Evolutionary conservation across 108 stramenopile genomes (phyloP), one percentile per base, ranked within the genome.

Genomic region (Cyclostephanos invisitatus): DNA sequence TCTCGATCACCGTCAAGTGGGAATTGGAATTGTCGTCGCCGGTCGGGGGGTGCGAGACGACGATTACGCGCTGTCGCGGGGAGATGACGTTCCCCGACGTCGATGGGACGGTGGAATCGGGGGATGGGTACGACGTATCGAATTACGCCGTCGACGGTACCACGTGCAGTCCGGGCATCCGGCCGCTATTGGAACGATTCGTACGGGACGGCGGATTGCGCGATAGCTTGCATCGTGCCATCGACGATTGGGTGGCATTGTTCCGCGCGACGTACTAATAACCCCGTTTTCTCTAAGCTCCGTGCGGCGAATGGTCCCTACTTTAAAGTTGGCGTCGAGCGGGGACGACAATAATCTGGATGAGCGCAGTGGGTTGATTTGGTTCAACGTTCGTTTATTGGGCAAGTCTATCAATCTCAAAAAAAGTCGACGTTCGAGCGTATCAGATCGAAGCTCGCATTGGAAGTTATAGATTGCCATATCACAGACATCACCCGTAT

Each of bases 91-190:
- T 94, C 60, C 90, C 89, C 0, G 93, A 94, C 63, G 74, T 94
- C 66, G 93, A 94, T 76, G 93, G 93, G n/a, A 91, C 91, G 0
- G 81, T 84, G 48, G 90, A 81, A 51, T 51, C 90, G 25, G 93
- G 93, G 10, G 89, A 94, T 38, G 86, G 88, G 7, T 91, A 94
- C 66, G 93, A 94, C 65, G 82, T 87, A 22, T 71, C 77, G 38
- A 84, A 85, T 57, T 94, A 83, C 56, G 37, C 12, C 49, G 89
- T 94, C 57, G 84, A 89, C n/a, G 82, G 74, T 21, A 64, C 73
- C 15, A 70, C 81, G 63, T 74, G 78, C 2, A 60, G 82, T 32
- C 65, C 77, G 2, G 73, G 83, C 8, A 75, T 81, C 0, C 68
- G 84, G 11, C 92, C 87, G 12, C 46, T 90, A 59, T 70, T 91